Conservation (phyloP, 306 rosid genomes). For the Vigna reflexopilosa region DNA sequence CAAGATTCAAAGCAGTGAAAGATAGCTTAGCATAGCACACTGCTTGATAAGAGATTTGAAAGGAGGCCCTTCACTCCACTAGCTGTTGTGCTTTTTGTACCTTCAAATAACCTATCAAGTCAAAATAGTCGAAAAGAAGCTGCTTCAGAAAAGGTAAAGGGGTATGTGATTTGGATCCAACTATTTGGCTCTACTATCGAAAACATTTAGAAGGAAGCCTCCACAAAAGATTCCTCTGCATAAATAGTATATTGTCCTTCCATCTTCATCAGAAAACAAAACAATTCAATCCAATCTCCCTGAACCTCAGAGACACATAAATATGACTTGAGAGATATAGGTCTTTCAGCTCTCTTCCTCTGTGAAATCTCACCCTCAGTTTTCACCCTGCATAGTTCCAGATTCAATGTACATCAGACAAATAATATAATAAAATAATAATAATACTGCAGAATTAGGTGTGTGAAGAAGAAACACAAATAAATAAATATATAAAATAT, state of each 20-base stretch:
- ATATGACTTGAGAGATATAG: constrained; percentile 19
- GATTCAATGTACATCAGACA: constrained; percentile 47
- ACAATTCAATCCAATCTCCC: constrained; percentile 49
- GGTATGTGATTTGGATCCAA: constrained; percentile 54
- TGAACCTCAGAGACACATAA: constrained; percentile 17
- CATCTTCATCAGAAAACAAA: constrained; percentile 54
- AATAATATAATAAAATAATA: background rate
- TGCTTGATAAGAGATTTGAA: constrained; percentile 42
- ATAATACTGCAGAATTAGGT: constrained; percentile 21
- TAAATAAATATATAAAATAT: constrained; percentile 26
- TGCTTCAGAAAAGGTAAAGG: constrained; percentile 52
- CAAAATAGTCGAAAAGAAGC: constrained; percentile 54
- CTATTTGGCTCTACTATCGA: constrained; percentile 51
- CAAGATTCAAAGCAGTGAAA: constrained; percentile 41
- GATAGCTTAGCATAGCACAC: constrained; percentile 33
- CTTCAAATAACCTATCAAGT: constrained; percentile 57
- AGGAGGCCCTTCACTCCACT: constrained; percentile 38
- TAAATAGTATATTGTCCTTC: constrained; percentile 43
- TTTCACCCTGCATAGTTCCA: constrained; percentile 55
- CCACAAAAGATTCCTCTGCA: constrained; percentile 55
- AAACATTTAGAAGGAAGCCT: constrained; percentile 36
- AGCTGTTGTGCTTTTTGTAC: constrained; percentile 47
- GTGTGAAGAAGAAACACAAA: constrained; percentile 36
- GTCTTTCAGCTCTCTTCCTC: constrained; percentile 30
- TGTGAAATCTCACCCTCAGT: constrained; percentile 34